These are phyloP conservation scores for Pyrenula massariospora DNA, from an alignment of 495 filamentous ascomycete genomes.

Conservation along the genomic window DNA sequence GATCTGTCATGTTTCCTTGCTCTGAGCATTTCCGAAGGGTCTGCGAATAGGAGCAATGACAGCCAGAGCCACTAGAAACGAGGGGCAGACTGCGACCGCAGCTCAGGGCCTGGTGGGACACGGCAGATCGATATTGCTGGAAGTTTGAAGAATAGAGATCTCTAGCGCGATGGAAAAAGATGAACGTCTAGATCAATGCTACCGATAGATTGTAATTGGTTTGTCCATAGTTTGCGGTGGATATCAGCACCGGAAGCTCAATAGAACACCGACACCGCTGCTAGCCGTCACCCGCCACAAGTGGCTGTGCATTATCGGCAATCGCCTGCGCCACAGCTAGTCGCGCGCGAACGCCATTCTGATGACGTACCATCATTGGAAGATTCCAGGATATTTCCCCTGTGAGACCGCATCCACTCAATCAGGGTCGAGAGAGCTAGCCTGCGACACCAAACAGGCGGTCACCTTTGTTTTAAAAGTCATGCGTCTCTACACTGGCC, in stretches of 20 bases:
- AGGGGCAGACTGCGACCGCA: not conserved
- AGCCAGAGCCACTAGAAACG: not conserved
- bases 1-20: conserved; percentile 55
- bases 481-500: too few species aligned
- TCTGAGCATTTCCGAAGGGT: conserved; percentile 28
- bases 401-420: not conserved
- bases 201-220: not conserved
- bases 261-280: not conserved
- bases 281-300: not conserved
- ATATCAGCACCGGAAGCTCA: too few species aligned
- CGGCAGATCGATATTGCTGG: not conserved
- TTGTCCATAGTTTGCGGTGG: not conserved
- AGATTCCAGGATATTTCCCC: not conserved
- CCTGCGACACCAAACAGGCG: not conserved
- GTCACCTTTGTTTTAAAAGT: not conserved
- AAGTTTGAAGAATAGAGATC: not conserved
- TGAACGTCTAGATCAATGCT: not conserved
- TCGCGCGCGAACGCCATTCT: not conserved
- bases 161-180: not conserved
- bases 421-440: not conserved
- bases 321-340: not conserved
- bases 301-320: not conserved
- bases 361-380: not conserved
- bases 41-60: not conserved
- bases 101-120: not conserved